phyloP scores from a whole-genome alignment of 1,284 basidiomycete species.

The Mycosarcoma maydis region DNA sequence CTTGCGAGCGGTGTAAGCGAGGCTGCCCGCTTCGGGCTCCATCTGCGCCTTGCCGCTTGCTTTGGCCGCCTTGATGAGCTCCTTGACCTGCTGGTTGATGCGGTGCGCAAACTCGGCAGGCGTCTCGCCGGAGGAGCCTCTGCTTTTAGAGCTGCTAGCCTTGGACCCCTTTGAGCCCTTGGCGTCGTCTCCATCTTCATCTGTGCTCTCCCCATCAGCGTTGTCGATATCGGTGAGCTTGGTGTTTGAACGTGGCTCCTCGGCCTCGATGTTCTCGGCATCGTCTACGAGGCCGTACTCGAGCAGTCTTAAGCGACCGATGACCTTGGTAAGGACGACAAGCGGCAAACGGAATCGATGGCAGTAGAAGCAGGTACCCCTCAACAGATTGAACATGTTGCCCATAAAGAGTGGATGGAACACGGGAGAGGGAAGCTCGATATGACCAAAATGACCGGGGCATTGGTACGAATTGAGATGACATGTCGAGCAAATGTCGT shows the following conservation, averaged over 20 bases:
- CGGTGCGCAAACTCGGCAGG: conserved; percentile 59
- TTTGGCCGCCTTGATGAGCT: conserved; percentile 73
- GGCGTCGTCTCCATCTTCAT: conserved; percentile 49
- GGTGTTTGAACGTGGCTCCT: conserved; percentile 30
- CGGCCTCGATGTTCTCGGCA: conserved; percentile 74
- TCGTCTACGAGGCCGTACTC: conserved; percentile 89
- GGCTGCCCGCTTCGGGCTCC: conserved; percentile 70
- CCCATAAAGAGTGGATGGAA: conserved; percentile 97
- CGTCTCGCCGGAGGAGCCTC: conserved; percentile 62
- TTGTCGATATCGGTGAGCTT: conserved; percentile 18
- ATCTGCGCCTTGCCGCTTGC: conserved; percentile 67
- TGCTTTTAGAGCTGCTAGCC: conserved; percentile 21
- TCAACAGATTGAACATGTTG: conserved; percentile 87
- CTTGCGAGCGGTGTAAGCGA: conserved; percentile 88
- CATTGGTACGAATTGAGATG: conserved; percentile 89
- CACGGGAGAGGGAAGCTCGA: conserved; percentile 92
- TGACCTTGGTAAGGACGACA: conserved; percentile 74
- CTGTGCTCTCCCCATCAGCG: conserved; percentile 40
- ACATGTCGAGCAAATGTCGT: conserved; percentile 87
- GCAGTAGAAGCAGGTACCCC: conserved; percentile 93
- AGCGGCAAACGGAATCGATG: conserved; percentile 84
- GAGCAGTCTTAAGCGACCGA: conserved; percentile 86
- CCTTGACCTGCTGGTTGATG: conserved; percentile 70
- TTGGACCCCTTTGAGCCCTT: conserved; percentile 65
- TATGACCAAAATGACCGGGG: conserved; percentile 99